Evolutionary conservation across 2,329 filamentous ascomycete species (phyloP), one percentile per base, ranked within the genome.

Genomic region (Ophiostoma tasmaniense): DNA sequence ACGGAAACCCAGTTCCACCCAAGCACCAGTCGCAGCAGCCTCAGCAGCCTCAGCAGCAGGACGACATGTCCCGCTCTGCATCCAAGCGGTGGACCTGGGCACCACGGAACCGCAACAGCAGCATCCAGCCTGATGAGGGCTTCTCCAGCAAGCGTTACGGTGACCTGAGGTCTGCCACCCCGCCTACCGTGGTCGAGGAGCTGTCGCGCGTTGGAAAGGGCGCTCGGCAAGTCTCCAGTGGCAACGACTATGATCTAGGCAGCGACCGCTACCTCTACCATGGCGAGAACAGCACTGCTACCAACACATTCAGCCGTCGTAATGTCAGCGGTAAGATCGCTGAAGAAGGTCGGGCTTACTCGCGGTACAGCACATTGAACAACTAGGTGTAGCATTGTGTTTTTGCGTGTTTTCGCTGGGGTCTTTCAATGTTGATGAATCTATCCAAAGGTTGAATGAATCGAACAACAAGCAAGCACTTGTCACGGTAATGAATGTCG

Each of bases 261-360:
- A 71, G 64, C 67, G 70, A 71, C 67, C 70, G 69, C 13, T 69
- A 72, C 64, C 37, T 68, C 22, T 66, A 77, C 69, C 71, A 76
- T 42, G 68, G 67, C 30, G 66, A 68, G n/a, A 61, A 35, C 50
- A 22, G 4, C 3, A 45, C 25, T 28, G 59, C 17, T 20, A 1
- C 52, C 33, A 69, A 69, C 33, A 74, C 75, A 1, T 80, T 80
- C 67, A 79, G 78, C 22, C 80, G 84, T 64, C 80, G 89, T 64
- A 87, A 89, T 71, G 89, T 91, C 2, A 92, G 89, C 75, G 90
- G 90, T 0, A 91, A 90, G 80, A 78, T 88, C 68, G 89, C 84
- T 0, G 90, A 93, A 76, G 90, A 93, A 76, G 90, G 90, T 1
- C 79, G 62, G 68, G 68, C 68, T 74, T 73, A 71, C 59, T 73